Evolutionary conservation across 2,329 filamentous ascomycete genomes (phyloP).

Genomic region (Penicillium concentricum): DNA sequence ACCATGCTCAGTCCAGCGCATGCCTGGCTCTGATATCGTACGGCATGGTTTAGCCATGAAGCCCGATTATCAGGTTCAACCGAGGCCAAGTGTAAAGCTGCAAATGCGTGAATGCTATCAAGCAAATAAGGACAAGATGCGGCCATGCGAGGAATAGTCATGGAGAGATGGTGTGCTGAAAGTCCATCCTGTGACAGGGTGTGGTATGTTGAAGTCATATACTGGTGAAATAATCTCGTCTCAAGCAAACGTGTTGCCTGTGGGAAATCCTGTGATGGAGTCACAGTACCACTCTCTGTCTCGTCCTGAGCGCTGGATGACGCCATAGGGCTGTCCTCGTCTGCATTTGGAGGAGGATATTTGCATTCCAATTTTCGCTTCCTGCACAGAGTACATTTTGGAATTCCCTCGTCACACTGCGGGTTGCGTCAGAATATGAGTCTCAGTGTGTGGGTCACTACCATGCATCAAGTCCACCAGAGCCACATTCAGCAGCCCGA

Average conservation of each 20-base stretch:
- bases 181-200: constrained; percentile 33
- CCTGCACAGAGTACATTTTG: constrained; percentile 37
- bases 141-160: constrained; percentile 37
- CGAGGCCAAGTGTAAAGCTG: constrained; percentile 46
- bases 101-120: constrained; percentile 44
- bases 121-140: constrained; percentile 47
- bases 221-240: constrained; percentile 41
- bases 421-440: constrained; percentile 1
- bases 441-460: not conserved
- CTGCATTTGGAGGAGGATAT: constrained; percentile 28
- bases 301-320: constrained; percentile 23
- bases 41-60: constrained; percentile 35
- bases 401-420: constrained; percentile 40
- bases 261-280: constrained; percentile 12
- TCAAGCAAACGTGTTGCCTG: constrained; percentile 32
- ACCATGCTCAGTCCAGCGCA: constrained; percentile 35
- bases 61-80: constrained; percentile 34
- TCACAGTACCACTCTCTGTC: constrained; percentile 11
- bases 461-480: not conserved
- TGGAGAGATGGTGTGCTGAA: constrained; percentile 35
- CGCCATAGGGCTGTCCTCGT: constrained; percentile 24
- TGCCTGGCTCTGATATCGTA: constrained; percentile 39
- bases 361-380: constrained; percentile 39
- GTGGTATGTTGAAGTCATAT: constrained; percentile 36
- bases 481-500: not conserved